Conservation (phyloP, 805 yeast species). For the Candida maris region DNA sequence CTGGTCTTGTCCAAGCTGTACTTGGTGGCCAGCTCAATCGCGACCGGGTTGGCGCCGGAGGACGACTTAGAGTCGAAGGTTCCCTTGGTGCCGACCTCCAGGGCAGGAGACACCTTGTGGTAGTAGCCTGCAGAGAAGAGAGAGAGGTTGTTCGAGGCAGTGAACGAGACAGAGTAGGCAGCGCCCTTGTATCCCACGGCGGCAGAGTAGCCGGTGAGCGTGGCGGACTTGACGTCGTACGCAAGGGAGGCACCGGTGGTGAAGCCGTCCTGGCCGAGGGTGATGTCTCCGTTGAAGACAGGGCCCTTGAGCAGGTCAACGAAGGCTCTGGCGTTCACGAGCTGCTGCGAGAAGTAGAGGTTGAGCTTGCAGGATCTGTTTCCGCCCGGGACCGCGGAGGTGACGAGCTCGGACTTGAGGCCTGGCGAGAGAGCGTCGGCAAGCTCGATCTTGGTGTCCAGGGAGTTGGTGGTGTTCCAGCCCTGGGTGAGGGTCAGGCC, state of each 20-base stretch:
- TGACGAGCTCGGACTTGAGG: conserved; percentile 85
- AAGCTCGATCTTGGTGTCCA: conserved; percentile 91
- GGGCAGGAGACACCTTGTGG: conserved; percentile 87
- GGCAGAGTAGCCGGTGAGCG: conserved; percentile 89
- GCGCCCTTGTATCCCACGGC: conserved; percentile 92
- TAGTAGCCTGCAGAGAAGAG: conserved; percentile 93
- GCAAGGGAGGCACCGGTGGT: conserved; percentile 96
- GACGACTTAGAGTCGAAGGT: conserved; percentile 82
- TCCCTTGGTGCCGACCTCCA: conserved; percentile 98
- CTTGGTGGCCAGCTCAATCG: conserved; percentile 94
- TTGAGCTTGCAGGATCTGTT: conserved; percentile 86
- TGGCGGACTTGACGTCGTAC: conserved; percentile 90
- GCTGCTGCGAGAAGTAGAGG: conserved; percentile 87
- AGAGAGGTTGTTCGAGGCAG: conserved; percentile 81
- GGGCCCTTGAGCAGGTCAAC: conserved; percentile 96
- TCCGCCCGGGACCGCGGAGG: conserved; percentile 82
- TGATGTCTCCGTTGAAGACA: conserved; percentile 88
- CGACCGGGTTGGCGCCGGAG: conserved; percentile 74
- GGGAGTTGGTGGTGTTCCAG: conserved; percentile 91
- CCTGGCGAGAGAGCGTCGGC: conserved; percentile 92
- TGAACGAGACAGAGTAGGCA: conserved; percentile 78
- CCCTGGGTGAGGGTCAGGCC: conserved; percentile 96
- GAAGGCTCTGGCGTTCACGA: conserved; percentile 90
- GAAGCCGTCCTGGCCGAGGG: conserved; percentile 94
- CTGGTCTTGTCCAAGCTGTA: conserved; percentile 84